Conservation (phyloP, 768 basidiomycete species). For the Hortiboletus flavorubellus region DNA sequence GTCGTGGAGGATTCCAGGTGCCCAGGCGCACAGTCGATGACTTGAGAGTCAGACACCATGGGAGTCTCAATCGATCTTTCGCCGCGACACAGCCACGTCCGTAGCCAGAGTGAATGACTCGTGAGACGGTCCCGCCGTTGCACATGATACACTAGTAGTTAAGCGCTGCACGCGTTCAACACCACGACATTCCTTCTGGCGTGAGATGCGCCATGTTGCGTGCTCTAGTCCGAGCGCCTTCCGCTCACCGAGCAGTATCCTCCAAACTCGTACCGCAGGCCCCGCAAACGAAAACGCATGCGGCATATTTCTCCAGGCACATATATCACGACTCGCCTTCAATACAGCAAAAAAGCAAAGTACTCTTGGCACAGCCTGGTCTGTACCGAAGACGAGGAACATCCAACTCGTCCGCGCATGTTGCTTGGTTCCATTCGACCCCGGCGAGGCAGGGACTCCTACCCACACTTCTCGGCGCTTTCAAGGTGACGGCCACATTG, state of each 20-base stretch:
- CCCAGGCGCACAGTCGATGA: no score
- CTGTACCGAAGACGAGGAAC: conserved; percentile 2
- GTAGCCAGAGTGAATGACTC: neutral
- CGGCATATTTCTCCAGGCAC: neutral
- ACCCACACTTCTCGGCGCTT: conserved; percentile 52
- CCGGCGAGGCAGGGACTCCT: conserved; percentile 37
- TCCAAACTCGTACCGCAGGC: neutral
- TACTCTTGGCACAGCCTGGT: conserved; percentile 7
- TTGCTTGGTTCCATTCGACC: conserved; percentile 42
- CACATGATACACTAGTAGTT: no score
- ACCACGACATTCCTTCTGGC: neutral
- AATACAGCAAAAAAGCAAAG: neutral
- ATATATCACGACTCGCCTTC: neutral
- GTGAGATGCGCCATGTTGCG: conserved; percentile 55
- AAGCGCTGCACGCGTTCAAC: conserved; percentile 4
- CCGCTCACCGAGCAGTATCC: neutral
- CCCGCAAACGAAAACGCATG: neutral
- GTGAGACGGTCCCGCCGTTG: no score
- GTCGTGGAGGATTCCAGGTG: no score
- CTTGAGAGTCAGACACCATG: no score
- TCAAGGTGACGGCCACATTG: conserved; percentile 48
- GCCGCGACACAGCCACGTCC: conserved; percentile 9
- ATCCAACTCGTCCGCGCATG: neutral
- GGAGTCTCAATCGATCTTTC: neutral
- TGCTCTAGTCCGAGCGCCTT: conserved; percentile 18